Conservation (phyloP, 305 asterid genomes). For the Fraxinus xanthoxyloides region DNA sequence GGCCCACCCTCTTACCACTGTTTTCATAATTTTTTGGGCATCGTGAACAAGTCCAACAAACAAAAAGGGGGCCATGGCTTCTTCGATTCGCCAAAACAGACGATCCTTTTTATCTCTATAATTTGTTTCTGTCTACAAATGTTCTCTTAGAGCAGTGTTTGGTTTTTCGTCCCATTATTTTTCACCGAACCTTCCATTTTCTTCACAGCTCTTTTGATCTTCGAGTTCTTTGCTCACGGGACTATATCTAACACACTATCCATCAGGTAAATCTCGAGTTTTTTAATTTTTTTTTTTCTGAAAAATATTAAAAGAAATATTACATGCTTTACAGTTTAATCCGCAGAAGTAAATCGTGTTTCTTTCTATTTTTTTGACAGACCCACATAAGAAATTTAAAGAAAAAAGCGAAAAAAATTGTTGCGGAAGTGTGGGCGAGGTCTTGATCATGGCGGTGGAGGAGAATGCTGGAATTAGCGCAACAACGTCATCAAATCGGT, state of each 20-base stretch:
- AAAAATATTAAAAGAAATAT: background rate
- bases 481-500: conserved; percentile 51
- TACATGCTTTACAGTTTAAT: conserved; percentile 18
- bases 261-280: conserved; percentile 36
- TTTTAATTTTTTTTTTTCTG: background rate
- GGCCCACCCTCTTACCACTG: background rate
- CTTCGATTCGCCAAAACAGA: background rate
- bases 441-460: conserved; percentile 81
- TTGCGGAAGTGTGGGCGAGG: background rate
- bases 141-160: background rate
- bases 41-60: background rate
- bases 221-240: conserved; percentile 37
- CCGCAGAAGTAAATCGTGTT: conserved; percentile 21
- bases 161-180: conserved; percentile 4
- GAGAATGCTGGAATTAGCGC: conserved; percentile 56
- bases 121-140: too few species aligned
- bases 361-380: background rate
- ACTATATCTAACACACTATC: conserved; percentile 37
- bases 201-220: conserved; percentile 31
- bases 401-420: background rate
- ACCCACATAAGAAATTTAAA: background rate
- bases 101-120: conserved; percentile 27
- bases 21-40: background rate
- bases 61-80: background rate
- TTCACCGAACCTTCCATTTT: conserved; percentile 1